Conservation (phyloP, 1,284 basidiomycete genomes). For the Golubevia pallescens region DNA sequence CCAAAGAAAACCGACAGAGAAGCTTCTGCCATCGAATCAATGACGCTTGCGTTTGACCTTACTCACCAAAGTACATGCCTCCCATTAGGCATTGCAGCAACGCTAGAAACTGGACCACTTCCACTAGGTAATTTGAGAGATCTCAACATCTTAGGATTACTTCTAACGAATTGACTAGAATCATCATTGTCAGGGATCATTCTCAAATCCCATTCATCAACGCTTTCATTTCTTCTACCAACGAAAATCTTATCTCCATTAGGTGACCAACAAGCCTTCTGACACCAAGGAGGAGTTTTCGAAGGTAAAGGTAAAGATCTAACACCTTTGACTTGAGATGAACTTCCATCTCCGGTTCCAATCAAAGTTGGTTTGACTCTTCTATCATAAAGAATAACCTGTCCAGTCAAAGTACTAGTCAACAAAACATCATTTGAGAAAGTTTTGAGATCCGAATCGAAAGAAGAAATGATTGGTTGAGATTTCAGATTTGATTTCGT, state of each 20-base stretch:
- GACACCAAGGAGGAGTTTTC: constrained; percentile 93
- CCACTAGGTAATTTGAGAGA: constrained; percentile 83
- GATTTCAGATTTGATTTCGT: too few relatives aligned
- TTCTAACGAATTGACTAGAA: constrained; percentile 18
- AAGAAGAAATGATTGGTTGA: too few relatives aligned
- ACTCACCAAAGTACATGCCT: constrained; percentile 84
- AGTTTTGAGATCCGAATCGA: too few relatives aligned
- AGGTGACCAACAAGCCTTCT: constrained; percentile 75
- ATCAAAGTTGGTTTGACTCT: constrained; percentile 64
- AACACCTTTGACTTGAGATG: constrained; percentile 68
- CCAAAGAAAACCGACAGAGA: too few relatives aligned
- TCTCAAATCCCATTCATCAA: constrained; percentile 90
- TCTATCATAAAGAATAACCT: constrained; percentile 88
- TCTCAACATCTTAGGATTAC: constrained; percentile 77
- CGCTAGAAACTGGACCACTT: constrained; percentile 88
- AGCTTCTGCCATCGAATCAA: background rate
- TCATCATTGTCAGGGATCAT: constrained; percentile 21
- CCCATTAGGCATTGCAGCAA: constrained; percentile 87
- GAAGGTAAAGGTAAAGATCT: constrained; percentile 84
- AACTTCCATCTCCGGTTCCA: background rate
- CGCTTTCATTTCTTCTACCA: constrained; percentile 84
- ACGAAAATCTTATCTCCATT: constrained; percentile 88
- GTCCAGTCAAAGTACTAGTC: constrained; percentile 89
- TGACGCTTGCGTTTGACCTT: too few relatives aligned
- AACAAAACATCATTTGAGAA: constrained; percentile 85